Base-by-base conservation (phyloP, 768 basidiomycete genomes). In the Leccinum subtestaceum region DNA sequence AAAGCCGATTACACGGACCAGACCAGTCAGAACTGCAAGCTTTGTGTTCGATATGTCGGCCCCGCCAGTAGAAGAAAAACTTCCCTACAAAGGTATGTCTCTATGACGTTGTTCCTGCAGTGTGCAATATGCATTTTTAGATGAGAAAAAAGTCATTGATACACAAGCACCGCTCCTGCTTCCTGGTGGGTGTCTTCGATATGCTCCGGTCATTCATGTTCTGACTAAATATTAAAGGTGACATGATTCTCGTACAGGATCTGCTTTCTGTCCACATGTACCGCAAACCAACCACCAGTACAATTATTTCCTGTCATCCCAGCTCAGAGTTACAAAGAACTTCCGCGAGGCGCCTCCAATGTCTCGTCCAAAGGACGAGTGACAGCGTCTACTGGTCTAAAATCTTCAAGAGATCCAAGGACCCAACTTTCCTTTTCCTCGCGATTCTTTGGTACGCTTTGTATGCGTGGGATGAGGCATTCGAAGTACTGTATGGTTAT, bases 391-490 rank as follows among this genome's bases (percentile, higher is more conserved):
- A 74, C 29, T 73, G 72, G 71, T 66, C 68, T 17, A 74, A 71
- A 25, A 64, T 73, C n/a, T 74, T 66, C 21, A 0, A 21, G 0
- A 60, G 40, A 25, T 65, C 53, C 63, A 73, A 72, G 5, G 84
- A 86, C 58, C 81, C 84, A 2, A 86, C 83, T 0, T 83, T 86
- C 57, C 64, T 84, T 23, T 73, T 86, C 43, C 67, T 86, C 19
- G 74, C 79, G 15, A 71, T 80, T 31, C 70, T 86, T 25, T 86
- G 85, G 85, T 83, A 84, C 62, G 78, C 82, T 0, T 62, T 85
- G 6, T 85, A 86, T 65, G 79, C 81, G 4, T 86, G 85, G 83
- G 85, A 86, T 56, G 84, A 86, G 66, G 75, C 81, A 1, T 74
- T 85, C 19, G 84, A 85, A 60, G 67, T 72, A 7, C 58, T 86